Evolutionary conservation across 257 asterid species (phyloP), one percentile per base, ranked within the genome.

Genomic region (Solanum tarapatanum): DNA sequence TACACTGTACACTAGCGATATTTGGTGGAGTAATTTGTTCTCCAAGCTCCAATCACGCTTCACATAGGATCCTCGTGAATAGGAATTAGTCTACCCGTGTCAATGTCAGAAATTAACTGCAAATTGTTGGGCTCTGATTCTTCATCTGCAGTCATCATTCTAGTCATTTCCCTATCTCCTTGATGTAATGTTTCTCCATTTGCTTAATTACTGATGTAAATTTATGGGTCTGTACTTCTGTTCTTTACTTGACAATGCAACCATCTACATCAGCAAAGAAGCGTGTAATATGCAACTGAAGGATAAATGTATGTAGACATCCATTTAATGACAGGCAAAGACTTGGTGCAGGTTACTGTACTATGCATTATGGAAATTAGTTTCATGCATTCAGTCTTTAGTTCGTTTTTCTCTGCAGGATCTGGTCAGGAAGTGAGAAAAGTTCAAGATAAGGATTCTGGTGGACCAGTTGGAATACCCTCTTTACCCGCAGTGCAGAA

Each of bases 401-500:
- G 10, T 80, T 86, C 43, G 58, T 86, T 72, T 86, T 86, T 23
- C 24, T 19, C 77, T 87, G 58, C 88, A 94, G 95, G 94, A 86
- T 85, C 88, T 88, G 94, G 91, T 64, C 84, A 87, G 48, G 95
- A 91, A 88, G 87, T 90, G 19, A 88, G 91, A 16, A 94, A 94
- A 89, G 87, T 77, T 79, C 96, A 88, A 86, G 96, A 92, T 76
- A 93, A 91, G 91, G 94, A 91, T 77, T 90, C 89, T 68, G 93
- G 91, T 72, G 94, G 90, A 43, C 92, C 92, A 69, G 86, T 86
- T 80, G 94, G 95, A 88, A 85, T 89, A 84, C 93, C 94, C 89
- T 89, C 94, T n/a, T 90, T 93, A 80, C 96, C 96, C 14, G 88
- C 91, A 24, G 70, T 89, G 51, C 87, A 90, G 30, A 93, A 91